Evolutionary conservation across 1,284 basidiomycete genomes (phyloP), one percentile per base, ranked within the genome.

Genomic region (Moniliophthora roreri): DNA sequence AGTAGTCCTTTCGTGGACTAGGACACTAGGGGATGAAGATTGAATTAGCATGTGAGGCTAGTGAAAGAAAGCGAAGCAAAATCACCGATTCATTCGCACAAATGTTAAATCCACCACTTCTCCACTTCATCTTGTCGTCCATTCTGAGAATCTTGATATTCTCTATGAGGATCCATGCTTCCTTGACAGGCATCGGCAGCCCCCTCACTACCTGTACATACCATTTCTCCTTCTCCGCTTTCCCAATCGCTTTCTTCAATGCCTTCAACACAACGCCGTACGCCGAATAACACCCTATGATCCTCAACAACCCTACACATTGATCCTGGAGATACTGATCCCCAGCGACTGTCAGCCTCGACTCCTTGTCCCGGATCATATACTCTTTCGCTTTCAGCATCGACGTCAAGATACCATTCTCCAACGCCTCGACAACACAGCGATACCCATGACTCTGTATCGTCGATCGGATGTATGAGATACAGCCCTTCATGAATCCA

Each of bases 401-500:
- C 20, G 41, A 44, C 41, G 20, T 24, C 20, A 44, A 24, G 41
- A 44, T 44, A 23, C 41, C 20, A 24, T 24, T 44, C 2, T 44
- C 20, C 11, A 44, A 15, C 9, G 41, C 41, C 24, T 44, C 20
- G 15, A 44, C 41, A 7, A 44, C 20, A 26, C 20, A 44, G 24
- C 13, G 18, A 24, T 44, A 44, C n/a, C 41, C 41, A 7, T 44
- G 20, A 24, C 13, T 6, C 24, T 44, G 18, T 13, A 20, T 28
- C 15, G 15, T 8, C 11, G 41, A 23, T 10, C 15, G 13, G 41
- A 44, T 21, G 41, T 44, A 44, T 6, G 41, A 44, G 10, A 44
- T 21, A 24, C 20, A 23, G 15, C 41, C 41, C n/a, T 44, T 44
- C 41, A 44, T 44, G 41, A 44, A 44, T 15, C 41, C 41, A 44